A percentile compares a stretch with the other conserved stretches of the same genome.
Evolutionary conservation across 768 basidiomycete genomes (phyloP).

Genomic region (Macrolepiota dolichaula): DNA sequence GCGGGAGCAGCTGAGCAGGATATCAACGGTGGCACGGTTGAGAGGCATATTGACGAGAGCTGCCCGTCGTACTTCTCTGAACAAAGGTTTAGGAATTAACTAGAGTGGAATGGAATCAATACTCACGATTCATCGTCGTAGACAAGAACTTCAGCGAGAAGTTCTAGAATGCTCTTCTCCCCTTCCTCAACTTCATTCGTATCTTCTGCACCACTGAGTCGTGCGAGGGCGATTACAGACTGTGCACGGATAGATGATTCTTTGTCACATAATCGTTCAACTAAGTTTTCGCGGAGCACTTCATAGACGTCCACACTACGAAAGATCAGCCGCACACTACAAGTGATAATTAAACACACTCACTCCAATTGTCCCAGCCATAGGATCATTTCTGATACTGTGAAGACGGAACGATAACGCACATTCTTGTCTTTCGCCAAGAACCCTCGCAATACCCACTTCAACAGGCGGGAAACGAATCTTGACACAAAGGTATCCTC

Average conservation of each 20-base stretch:
- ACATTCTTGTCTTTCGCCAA: conserved; percentile 88
- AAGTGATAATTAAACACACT: conserved; percentile 24
- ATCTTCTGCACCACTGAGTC: conserved; percentile 71
- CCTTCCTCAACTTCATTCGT: conserved; percentile 46
- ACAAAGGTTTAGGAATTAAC: not conserved
- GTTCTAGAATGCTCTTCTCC: conserved; percentile 55
- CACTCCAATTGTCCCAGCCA: conserved; percentile 89
- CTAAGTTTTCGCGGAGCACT: conserved; percentile 59
- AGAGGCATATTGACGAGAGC: conserved; percentile 77
- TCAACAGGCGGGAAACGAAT: conserved; percentile 64
- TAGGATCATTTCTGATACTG: conserved; percentile 83
- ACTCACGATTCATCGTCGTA: conserved; percentile 71
- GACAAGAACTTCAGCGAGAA: conserved; percentile 64
- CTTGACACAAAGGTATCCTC: conserved; percentile 70
- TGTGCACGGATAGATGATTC: conserved; percentile 82
- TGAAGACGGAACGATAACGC: conserved; percentile 74
- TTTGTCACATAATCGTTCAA: conserved; percentile 84
- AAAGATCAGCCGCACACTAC: not conserved
- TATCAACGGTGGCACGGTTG: conserved; percentile 53
- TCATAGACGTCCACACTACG: conserved; percentile 80
- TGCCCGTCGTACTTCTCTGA: conserved; percentile 87
- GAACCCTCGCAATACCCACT: conserved; percentile 79
- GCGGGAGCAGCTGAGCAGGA: conserved; percentile 75
- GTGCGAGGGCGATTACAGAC: conserved; percentile 77
- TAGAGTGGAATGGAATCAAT: not conserved